A percentile compares a stretch with the other conserved stretches of the same genome.
These are phyloP conservation scores for Fomitopsis palustris DNA, from an alignment of 1,284 basidiomycete species.

Conservation along the genomic window DNA sequence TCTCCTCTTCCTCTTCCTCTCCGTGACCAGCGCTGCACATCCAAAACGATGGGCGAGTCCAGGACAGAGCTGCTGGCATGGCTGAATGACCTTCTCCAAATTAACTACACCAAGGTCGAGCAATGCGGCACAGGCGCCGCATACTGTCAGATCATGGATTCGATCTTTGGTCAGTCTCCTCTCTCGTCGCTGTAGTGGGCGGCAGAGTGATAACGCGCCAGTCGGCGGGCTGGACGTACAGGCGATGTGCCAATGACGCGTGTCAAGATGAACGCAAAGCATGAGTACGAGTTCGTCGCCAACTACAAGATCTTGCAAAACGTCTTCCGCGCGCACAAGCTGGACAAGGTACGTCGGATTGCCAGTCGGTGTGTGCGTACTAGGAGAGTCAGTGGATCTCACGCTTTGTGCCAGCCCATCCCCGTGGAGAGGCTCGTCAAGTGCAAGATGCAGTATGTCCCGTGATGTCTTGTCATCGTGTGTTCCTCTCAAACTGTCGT, in stretches of 20 bases:
- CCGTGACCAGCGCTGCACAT: neutral
- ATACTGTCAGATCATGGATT: constrained; percentile 92
- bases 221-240: constrained; percentile 18
- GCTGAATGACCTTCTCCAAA: constrained; percentile 90
- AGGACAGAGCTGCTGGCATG: constrained; percentile 89
- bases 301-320: constrained; percentile 97
- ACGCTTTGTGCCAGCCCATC: constrained; percentile 65
- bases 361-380: constrained; percentile 76
- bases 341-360: constrained; percentile 80
- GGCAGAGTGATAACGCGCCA: constrained; percentile 7
- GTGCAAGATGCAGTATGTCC: constrained; percentile 96
- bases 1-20: constrained; percentile 11
- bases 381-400: neutral
- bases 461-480: neutral
- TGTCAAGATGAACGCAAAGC: constrained; percentile 92
- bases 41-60: constrained; percentile 45
- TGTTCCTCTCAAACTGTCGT: constrained; percentile 3
- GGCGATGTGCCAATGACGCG: constrained; percentile 85
- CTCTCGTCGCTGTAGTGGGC: neutral
- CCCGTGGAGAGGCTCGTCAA: constrained; percentile 90
- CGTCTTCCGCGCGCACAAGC: constrained; percentile 82
- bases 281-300: constrained; percentile 93
- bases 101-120: constrained; percentile 92
- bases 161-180: constrained; percentile 73
- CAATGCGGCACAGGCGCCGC: constrained; percentile 91